Conservation (phyloP, 1,284 basidiomycete genomes). For the Psilocybe mexicana region DNA sequence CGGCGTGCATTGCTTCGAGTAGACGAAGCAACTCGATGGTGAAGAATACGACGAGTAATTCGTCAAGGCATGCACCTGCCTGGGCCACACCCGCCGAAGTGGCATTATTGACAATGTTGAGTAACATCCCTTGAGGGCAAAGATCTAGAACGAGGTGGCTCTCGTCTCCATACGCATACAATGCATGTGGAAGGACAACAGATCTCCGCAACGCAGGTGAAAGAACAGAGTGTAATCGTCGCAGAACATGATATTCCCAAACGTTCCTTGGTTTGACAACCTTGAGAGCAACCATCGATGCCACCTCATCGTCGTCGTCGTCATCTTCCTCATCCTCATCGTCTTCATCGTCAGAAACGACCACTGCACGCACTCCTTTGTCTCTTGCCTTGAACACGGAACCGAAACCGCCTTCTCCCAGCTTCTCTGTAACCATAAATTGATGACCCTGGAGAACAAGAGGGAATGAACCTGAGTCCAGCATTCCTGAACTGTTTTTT, state of each 20-base stretch:
- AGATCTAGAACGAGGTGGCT: conserved; percentile 89
- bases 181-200: conserved; percentile 71
- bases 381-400: conserved; percentile 86
- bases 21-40: conserved; percentile 85
- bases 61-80: conserved; percentile 85
- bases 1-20: conserved; percentile 80
- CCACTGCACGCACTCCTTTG: conserved; percentile 42
- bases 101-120: conserved; percentile 92
- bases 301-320: conserved; percentile 58
- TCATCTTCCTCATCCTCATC: conserved; percentile 56
- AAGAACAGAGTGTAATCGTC: conserved; percentile 72
- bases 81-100: conserved; percentile 66
- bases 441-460: conserved; percentile 58
- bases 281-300: conserved; percentile 84
- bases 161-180: conserved; percentile 88
- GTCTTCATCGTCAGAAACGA: conserved; percentile 44
- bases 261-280: conserved; percentile 86
- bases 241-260: conserved; percentile 94
- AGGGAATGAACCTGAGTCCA: conserved; percentile 43
- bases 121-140: conserved; percentile 89
- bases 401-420: conserved; percentile 97
- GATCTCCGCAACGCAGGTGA: conserved; percentile 57
- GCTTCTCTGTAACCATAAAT: conserved; percentile 79
- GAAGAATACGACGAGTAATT: conserved; percentile 96
- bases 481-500: conserved; percentile 47